Percentiles rank a stretch among this genome's conserved stretches.
Conservation (phyloP, 164 flowering plant genomes). For the Umbilicus rupestris region DNA sequence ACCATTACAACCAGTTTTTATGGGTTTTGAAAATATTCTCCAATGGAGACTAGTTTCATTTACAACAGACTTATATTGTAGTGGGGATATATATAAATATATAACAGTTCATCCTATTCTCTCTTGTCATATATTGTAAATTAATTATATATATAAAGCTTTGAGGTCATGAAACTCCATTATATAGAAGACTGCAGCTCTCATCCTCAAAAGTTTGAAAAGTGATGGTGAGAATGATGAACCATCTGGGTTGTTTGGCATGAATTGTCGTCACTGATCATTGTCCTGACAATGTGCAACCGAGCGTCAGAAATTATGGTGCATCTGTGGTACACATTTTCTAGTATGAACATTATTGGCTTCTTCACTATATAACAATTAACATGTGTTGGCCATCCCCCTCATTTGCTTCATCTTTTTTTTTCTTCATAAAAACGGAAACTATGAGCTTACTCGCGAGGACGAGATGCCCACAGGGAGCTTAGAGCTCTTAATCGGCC, state of each 20-base stretch:
- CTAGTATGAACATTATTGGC: no score
- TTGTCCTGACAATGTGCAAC: constrained; percentile 23
- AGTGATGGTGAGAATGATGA: constrained; percentile 49
- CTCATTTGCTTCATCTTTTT: no score
- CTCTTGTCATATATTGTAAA: not conserved
- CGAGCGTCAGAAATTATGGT: not conserved
- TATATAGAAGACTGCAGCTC: not conserved
- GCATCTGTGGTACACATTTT: no score
- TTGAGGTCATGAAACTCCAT: not conserved
- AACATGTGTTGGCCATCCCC: no score
- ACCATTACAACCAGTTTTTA: no score
- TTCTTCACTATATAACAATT: no score
- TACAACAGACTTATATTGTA: no score
- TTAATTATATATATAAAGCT: not conserved
- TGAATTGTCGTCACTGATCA: constrained; percentile 53
- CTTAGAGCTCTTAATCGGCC: constrained; percentile 81
- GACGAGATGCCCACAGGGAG: constrained; percentile 88
- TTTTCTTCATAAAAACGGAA: no score
- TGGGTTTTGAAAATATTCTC: no score
- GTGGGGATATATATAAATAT: no score
- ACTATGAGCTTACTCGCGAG: constrained; percentile 60
- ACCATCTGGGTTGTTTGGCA: constrained; percentile 75
- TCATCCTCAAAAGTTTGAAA: constrained; percentile 36
- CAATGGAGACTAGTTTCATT: no score
- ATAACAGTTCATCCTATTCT: not conserved